Conservation (phyloP, 176 grass and related monocot species). For the Triticum timopheevii region DNA sequence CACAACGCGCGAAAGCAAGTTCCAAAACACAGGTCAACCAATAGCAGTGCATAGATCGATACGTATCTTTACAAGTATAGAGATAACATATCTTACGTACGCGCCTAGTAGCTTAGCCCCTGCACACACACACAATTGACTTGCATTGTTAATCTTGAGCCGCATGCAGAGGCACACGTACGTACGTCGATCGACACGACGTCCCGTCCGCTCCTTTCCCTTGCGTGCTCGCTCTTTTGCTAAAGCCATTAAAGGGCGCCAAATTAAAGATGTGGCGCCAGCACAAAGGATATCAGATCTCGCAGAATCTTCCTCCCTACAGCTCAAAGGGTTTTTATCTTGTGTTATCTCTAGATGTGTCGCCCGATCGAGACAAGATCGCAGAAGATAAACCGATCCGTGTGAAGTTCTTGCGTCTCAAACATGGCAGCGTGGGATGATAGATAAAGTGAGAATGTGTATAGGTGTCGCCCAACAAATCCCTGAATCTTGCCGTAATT, state of each 20-base stretch:
- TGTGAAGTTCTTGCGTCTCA: not conserved
- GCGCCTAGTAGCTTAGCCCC: not conserved
- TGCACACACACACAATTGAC: not conserved
- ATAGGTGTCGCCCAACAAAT: not conserved
- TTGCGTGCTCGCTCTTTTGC: conserved; percentile 15
- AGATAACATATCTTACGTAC: not conserved
- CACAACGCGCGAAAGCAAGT: not conserved
- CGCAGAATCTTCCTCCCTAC: not conserved
- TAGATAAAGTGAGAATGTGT: not conserved
- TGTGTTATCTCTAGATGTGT: not conserved
- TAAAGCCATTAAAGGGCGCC: conserved; percentile 26
- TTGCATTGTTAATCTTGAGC: not conserved
- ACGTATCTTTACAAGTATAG: not conserved
- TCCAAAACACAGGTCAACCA: conserved; percentile 14
- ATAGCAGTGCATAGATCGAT: conserved; percentile 7
- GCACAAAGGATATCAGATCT: conserved; percentile 11
- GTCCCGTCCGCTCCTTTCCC: conserved; percentile 21
- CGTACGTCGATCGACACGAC: not conserved
- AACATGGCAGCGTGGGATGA: not conserved
- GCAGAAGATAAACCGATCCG: not conserved
- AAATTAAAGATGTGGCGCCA: conserved; percentile 37
- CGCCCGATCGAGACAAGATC: not conserved
- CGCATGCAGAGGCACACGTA: not conserved
- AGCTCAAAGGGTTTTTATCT: not conserved
- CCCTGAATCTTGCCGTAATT: not conserved